phyloP scores from a whole-genome alignment of 257 asterid species.

The Solanum pimpinellifolium region DNA sequence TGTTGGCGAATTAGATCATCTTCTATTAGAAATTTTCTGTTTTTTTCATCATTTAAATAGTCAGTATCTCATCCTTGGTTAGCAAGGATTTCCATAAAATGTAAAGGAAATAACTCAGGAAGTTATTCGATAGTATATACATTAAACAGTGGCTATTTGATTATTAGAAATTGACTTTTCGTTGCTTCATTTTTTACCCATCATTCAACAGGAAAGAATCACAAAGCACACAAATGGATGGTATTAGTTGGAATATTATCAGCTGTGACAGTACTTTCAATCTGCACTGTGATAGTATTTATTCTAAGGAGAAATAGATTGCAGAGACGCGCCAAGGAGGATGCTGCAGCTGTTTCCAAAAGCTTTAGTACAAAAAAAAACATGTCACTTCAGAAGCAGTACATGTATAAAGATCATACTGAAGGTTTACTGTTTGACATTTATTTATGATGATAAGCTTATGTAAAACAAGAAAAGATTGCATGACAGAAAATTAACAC shows the following conservation, averaged over 20 bases:
- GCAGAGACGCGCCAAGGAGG: conserved; percentile 11
- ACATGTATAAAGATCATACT: conserved; percentile 14
- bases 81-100: neutral
- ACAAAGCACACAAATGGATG: conserved; percentile 33
- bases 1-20: neutral
- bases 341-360: conserved; percentile 31
- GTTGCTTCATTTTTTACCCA: neutral
- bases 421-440: conserved; percentile 30
- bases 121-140: neutral
- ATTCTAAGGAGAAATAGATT: conserved; percentile 26
- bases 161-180: neutral
- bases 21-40: neutral
- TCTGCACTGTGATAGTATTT: conserved; percentile 38
- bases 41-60: neutral
- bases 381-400: conserved; percentile 30
- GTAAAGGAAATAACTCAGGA: neutral
- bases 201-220: neutral
- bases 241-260: conserved; percentile 36
- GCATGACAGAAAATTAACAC: neutral
- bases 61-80: neutral
- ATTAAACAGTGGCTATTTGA: neutral
- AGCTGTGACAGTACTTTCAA: conserved; percentile 33
- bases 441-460: neutral
- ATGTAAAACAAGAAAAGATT: neutral
- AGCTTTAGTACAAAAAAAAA: conserved; percentile 17